A percentile compares a stretch with the other conserved stretches of the same genome.
Conservation (phyloP, 2,329 filamentous ascomycete species). For the Alternaria ethzedia region DNA sequence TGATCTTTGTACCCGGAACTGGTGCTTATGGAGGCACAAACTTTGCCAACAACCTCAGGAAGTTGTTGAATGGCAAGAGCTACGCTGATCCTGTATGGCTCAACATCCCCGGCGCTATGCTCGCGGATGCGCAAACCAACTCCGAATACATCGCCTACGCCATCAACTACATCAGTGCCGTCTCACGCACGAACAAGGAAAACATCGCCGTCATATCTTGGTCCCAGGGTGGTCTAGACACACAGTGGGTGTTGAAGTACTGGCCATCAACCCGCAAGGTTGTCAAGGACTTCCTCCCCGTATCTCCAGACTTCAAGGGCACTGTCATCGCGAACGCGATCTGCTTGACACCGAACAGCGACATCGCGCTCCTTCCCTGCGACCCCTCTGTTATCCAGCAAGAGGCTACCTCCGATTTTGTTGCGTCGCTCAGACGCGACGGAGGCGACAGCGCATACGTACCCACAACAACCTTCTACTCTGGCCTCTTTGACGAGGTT, state of each 20-base stretch:
- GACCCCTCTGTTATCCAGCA: conserved; percentile 58
- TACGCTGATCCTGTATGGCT: conserved; percentile 57
- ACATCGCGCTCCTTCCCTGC: conserved; percentile 34
- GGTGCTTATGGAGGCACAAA: conserved; percentile 55
- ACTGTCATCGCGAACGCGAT: conserved; percentile 48
- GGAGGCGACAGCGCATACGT: conserved; percentile 62
- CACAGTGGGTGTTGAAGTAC: conserved; percentile 66
- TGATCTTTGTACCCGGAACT: conserved; percentile 63
- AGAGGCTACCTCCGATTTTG: conserved; percentile 52
- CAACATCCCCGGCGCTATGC: conserved; percentile 58
- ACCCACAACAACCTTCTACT: conserved; percentile 62
- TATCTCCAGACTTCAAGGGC: conserved; percentile 62
- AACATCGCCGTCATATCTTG: conserved; percentile 45
- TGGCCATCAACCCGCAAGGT: conserved; percentile 58
- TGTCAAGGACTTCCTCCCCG: conserved; percentile 59
- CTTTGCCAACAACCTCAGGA: conserved; percentile 58
- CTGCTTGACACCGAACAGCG: conserved; percentile 20
- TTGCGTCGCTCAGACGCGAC: conserved; percentile 51
- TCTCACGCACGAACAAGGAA: conserved; percentile 30
- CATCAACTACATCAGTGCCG: conserved; percentile 60
- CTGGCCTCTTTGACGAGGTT: conserved; percentile 57
- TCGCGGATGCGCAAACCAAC: conserved; percentile 59
- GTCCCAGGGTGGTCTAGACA: conserved; percentile 62
- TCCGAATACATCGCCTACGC: conserved; percentile 65
- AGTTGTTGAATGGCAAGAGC: conserved; percentile 49